These are phyloP conservation scores for Neofusicoccum cordaticola DNA, from an alignment of 2,329 filamentous ascomycete genomes.

Conservation along the genomic window DNA sequence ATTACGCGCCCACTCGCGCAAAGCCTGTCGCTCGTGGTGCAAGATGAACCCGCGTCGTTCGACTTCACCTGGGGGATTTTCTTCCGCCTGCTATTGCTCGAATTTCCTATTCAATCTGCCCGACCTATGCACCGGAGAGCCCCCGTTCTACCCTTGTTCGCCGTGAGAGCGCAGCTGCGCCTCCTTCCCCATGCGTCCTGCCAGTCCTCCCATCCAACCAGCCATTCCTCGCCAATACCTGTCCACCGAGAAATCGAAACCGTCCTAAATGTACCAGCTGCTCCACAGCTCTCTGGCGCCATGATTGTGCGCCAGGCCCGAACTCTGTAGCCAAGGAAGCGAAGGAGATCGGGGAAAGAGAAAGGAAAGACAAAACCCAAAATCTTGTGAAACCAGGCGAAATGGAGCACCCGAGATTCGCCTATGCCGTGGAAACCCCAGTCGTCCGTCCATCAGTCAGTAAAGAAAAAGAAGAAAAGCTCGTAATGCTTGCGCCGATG, in stretches of 20 bases:
- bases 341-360: background rate
- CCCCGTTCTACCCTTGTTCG: background rate
- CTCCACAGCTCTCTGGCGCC: background rate
- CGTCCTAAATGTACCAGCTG: background rate
- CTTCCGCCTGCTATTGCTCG: background rate
- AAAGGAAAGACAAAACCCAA: background rate
- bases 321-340: background rate
- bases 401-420: background rate
- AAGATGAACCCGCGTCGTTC: background rate
- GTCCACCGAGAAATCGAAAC: slow-evolving; percentile 2
- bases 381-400: background rate
- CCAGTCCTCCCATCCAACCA: background rate
- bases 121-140: slow-evolving; percentile 2
- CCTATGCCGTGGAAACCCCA: background rate
- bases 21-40: background rate
- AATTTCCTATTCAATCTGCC: slow-evolving; percentile 13
- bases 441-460: background rate
- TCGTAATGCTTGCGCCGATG: slow-evolving; percentile 15
- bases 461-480: background rate
- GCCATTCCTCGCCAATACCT: background rate
- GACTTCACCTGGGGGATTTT: background rate
- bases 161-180: background rate
- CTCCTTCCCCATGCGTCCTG: background rate
- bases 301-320: background rate
- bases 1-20: background rate